Evolutionary conservation across 257 asterid species (phyloP), one percentile per base, ranked within the genome.

Genomic region (Scutellaria galericulata): DNA sequence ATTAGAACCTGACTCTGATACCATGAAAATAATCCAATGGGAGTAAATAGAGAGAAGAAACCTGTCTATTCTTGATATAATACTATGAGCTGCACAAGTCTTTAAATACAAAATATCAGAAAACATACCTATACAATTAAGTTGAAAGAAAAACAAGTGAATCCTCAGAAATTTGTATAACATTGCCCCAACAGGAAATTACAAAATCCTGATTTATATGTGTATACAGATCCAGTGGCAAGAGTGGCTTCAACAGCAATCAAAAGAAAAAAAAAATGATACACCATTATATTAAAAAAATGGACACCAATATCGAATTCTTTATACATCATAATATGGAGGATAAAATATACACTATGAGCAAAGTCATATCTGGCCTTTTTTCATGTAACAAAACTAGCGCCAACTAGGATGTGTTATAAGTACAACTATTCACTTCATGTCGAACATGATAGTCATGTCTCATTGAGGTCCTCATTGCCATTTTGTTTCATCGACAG

Each of bases 301-400:
- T 40, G 67, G 52, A 61, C 56, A 58, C 51, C 51, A 41, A 64
- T 44, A 73, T 27, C 18, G 15, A 37, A 42, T 60, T 53, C 48
- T 73, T 54, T 76, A 37, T 51, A 76, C 79, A 53, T 45, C 54
- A 66, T 20, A 58, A 24, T 58, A 68, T 65, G 20, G 40, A 56
- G 65, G 77, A 71, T 72, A 66, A 39, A 48, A 66, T 79, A 70
- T 82, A 77, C 78, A 79, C 52, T 14, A 66, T 15, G 59, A 46
- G 52, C 52, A 71, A 56, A 56, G 64, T 42, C 54, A 47, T 39
- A 56, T 61, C 46, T 50, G 69, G 61, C 71, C 75, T 72, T 68
- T 72, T 68, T 63, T 20, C 42, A 71, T 41, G 60, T 47, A 27
- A 66, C 79, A 75, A 71, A 78, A 47, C 77, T 75, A 42, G 83